These are phyloP conservation scores for Trichoderma sp. DNA, from an alignment of 2,329 filamentous ascomycete genomes.

Conservation along the genomic window DNA sequence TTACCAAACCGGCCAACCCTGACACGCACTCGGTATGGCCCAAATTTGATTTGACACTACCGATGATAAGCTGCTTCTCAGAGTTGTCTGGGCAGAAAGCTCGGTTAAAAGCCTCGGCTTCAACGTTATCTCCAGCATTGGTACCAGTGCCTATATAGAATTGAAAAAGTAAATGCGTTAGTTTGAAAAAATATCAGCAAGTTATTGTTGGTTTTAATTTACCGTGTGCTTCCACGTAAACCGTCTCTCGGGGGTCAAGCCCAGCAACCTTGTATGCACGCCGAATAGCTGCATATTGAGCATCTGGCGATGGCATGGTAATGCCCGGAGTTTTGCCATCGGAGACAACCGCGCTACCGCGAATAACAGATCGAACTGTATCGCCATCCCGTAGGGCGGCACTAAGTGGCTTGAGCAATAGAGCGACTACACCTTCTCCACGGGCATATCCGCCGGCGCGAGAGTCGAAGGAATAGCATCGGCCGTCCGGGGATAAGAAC, in stretches of 20 bases:
- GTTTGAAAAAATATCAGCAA: background rate
- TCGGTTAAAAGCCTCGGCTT: constrained; percentile 21
- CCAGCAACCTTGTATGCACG: constrained; percentile 24
- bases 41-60: constrained; percentile 27
- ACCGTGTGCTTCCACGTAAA: constrained; percentile 28
- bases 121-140: constrained; percentile 27
- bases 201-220: background rate
- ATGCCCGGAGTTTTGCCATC: constrained; percentile 29
- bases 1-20: constrained; percentile 26
- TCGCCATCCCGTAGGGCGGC: constrained; percentile 45
- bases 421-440: constrained; percentile 53
- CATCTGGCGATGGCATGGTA: constrained; percentile 26
- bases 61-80: constrained; percentile 24
- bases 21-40: constrained; percentile 28
- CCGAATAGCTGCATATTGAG: constrained; percentile 20
- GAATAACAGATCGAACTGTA: constrained; percentile 29
- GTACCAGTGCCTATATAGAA: constrained; percentile 23
- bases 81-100: constrained; percentile 19
- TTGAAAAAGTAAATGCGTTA: background rate
- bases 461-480: constrained; percentile 28
- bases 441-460: constrained; percentile 52
- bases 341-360: constrained; percentile 24
- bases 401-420: constrained; percentile 52
- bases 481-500: constrained; percentile 26
- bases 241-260: constrained; percentile 27